These are phyloP conservation scores for Candida insectalens DNA, from an alignment of 805 yeast species.

Conservation along the genomic window DNA sequence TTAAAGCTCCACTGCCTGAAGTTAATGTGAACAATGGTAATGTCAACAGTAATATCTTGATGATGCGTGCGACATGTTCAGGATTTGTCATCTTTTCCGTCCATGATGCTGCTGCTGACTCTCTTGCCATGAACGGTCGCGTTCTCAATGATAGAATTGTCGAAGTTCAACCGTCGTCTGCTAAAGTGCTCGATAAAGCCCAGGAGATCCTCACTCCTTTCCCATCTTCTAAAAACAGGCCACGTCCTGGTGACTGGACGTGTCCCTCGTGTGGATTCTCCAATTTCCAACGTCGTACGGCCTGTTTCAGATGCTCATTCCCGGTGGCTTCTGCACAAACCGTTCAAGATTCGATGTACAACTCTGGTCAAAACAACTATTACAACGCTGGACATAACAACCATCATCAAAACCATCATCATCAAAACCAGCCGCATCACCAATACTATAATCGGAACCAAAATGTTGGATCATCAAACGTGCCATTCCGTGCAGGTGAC, in stretches of 20 bases:
- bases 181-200: slow-evolving; percentile 69
- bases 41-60: slow-evolving; percentile 4
- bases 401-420: slow-evolving; percentile 7
- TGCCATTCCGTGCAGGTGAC: slow-evolving; percentile 96
- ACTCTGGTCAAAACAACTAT: slow-evolving; percentile 6
- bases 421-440: slow-evolving; percentile 10
- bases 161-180: slow-evolving; percentile 83
- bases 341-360: slow-evolving; percentile 51
- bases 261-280: slow-evolving; percentile 95
- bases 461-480: slow-evolving; percentile 28
- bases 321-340: slow-evolving; percentile 71
- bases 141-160: slow-evolving; percentile 59
- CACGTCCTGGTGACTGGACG: slow-evolving; percentile 98
- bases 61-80: slow-evolving; percentile 32
- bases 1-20: slow-evolving; percentile 41
- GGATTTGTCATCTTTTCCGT: slow-evolving; percentile 82
- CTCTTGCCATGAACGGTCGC: slow-evolving; percentile 73
- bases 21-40: slow-evolving; percentile 1
- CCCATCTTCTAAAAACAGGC: slow-evolving; percentile 76
- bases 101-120: slow-evolving; percentile 80
- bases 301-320: slow-evolving; percentile 87
- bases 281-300: slow-evolving; percentile 87
- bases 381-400: slow-evolving; percentile 4
- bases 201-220: slow-evolving; percentile 75
- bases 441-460: slow-evolving; percentile 11